Base-by-base conservation (phyloP, 2,329 filamentous ascomycete genomes). In the Epichloe sylvatica region DNA sequence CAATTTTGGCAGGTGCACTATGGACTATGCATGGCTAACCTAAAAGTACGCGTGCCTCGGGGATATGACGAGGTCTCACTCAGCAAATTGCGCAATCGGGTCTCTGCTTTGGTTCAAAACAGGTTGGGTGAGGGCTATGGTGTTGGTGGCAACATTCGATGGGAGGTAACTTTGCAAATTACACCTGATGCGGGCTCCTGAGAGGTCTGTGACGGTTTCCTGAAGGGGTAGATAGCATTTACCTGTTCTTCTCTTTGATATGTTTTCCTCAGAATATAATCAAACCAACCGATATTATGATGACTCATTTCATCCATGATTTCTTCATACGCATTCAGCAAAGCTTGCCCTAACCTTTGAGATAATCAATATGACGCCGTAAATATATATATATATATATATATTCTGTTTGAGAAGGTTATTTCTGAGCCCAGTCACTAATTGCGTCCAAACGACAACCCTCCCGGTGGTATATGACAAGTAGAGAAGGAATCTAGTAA, bases 1-100 rank as follows among this genome's bases (percentile, higher is more conserved):
- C 83, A 89, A 62, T 95, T 98, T 66, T 98, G 92, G 92, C 92
- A 98, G 70, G 92, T 96, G 13, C 92, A 98, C 67, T 96, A 97
- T 64, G 90, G 91, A 2, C 73, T 97, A 39, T 94, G 89, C 62
- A 94, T 97, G 84, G 92, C 92, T 8, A 96, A 94, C 62, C 66
- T 98, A 56, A 94, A 88, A 65, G 67, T 98, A 17, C 77, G 82
- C 51, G 78, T 95, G 25, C 64, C 70, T 4, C 71, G 69, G 54
- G 83, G 82, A 4, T 71, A 67, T 43, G 81, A 85, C 41, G 87
- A 92, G 53, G 78, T 83, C 13, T 77, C 82, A 5, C 70, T 94
- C 52, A 74, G 75, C 51, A 84, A 83, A 59, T 67, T 97, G 55
- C 78, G 90, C 51, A 82, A 85, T 54, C 81, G 86, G 42, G 78